Conservation (phyloP, 352 stramenopile genomes). For the Elongisporangium anandrum region DNA sequence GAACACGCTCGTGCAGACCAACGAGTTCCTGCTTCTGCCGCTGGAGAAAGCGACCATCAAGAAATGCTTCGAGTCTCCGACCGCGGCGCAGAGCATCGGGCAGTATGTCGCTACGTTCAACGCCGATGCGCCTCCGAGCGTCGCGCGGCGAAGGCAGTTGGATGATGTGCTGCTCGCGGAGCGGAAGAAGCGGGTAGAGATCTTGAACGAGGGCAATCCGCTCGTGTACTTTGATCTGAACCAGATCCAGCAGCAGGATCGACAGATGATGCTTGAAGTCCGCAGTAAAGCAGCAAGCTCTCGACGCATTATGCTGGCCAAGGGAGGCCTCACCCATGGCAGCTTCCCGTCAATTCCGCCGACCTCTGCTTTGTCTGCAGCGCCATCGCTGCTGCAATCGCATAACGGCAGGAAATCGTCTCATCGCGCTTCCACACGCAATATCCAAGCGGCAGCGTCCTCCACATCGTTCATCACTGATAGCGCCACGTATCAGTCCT, state of each 20-base stretch:
- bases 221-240: constrained; percentile 51
- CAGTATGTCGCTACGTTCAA: constrained; percentile 55
- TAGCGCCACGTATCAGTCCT: constrained; percentile 42
- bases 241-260: constrained; percentile 22
- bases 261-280: constrained; percentile 14
- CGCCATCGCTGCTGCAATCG: constrained; percentile 9
- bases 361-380: not conserved
- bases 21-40: constrained; percentile 50
- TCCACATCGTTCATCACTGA: constrained; percentile 5
- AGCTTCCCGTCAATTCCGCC: not conserved
- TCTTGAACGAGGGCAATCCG: constrained; percentile 62
- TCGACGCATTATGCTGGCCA: constrained; percentile 12
- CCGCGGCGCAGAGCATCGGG: constrained; percentile 24
- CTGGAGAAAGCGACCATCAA: constrained; percentile 10
- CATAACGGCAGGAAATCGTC: not conserved
- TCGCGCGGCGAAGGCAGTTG: constrained; percentile 23
- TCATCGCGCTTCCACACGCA: not conserved
- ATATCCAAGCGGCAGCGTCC: not conserved
- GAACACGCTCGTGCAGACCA: constrained; percentile 33
- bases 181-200: constrained; percentile 14
- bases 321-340: not conserved
- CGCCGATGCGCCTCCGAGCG: constrained; percentile 36
- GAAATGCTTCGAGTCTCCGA: constrained; percentile 10
- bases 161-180: constrained; percentile 29
- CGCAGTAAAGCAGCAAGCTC: constrained; percentile 17